Base-by-base conservation (phyloP, 805 yeast species). In the Metschnikowia similis region DNA sequence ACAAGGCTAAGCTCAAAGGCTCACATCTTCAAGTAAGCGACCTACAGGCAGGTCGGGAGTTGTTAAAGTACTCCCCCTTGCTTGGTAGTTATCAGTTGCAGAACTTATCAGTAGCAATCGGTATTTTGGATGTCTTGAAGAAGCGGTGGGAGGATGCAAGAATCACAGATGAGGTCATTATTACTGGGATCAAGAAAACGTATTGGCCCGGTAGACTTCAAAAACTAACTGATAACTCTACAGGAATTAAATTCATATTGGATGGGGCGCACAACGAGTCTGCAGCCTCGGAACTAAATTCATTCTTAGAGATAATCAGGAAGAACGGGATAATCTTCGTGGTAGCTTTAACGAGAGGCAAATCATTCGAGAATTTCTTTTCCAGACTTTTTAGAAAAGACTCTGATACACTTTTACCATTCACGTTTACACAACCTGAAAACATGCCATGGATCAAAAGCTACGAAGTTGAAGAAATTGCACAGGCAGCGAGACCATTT, bases 211-310 rank as follows among this genome's bases (percentile, higher is more conserved):
- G 97, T 0, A 71, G 99, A 52, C 68, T 94, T 47, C 96, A 94
- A 59, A 50, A 60, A 1, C 46, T 67, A 1, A 45, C 46, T 1
- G 57, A 63, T 21, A 45, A 64, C 2, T 56, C 64, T 1, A 46
- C 74, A 1, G 58, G 57, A 6, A 50, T 50, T 0, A 54, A 58
- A 1, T 65, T 83, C 0, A 66, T 94, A 4, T 60, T 94, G 2
- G 98, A 92, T 67, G 98, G 98, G 2, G 97, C 98, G 0, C 98
- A 94, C 64, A 94, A 94, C 63, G 83, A 81, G 6, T 82, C 84
- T 52, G 96, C 97, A 0, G 94, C 97, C 0, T 66, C 69, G n/a
- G 89, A 86, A 59, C 70, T 94, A 30, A 78, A 77, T 0, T 74
- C 74, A 36, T 89, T 74, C 61, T 66, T 90, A 1, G 65, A 32